Conservation (phyloP, 257 asterid species). For the Solanum chilense region DNA sequence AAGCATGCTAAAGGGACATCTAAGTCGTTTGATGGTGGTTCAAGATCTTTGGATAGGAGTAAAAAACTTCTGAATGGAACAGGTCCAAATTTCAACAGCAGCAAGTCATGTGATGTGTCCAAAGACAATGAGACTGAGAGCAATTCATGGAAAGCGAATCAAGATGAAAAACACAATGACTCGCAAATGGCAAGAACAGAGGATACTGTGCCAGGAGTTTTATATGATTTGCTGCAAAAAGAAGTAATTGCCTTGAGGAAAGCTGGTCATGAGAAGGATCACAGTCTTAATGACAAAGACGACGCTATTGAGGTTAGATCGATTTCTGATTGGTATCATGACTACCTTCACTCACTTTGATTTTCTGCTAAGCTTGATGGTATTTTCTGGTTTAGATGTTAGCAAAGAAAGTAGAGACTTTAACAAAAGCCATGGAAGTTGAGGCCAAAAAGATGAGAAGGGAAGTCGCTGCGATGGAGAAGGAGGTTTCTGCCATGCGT, state of each 20-base stretch:
- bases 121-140: constrained; percentile 52
- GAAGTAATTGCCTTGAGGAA: constrained; percentile 82
- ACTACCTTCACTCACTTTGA: neutral
- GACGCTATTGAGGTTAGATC: constrained; percentile 84
- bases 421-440: constrained; percentile 96
- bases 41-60: constrained; percentile 74
- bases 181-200: constrained; percentile 46
- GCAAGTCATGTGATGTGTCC: constrained; percentile 87
- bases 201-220: constrained; percentile 74
- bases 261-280: constrained; percentile 95
- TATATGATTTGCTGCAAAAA: constrained; percentile 78
- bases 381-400: constrained; percentile 46
- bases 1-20: constrained; percentile 98
- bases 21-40: constrained; percentile 95
- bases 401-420: constrained; percentile 92
- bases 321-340: neutral
- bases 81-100: constrained; percentile 81
- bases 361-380: neutral
- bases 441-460: constrained; percentile 99
- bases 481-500: constrained; percentile 97
- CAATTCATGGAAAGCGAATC: constrained; percentile 53
- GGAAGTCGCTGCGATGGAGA: constrained; percentile 99
- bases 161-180: constrained; percentile 54
- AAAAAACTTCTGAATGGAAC: constrained; percentile 75
- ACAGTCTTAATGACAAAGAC: constrained; percentile 93